Percentiles rank a stretch among this genome's conserved stretches.
These are phyloP conservation scores for Jatropha podagrica DNA, from an alignment of 441 rosid species.

Conservation along the genomic window DNA sequence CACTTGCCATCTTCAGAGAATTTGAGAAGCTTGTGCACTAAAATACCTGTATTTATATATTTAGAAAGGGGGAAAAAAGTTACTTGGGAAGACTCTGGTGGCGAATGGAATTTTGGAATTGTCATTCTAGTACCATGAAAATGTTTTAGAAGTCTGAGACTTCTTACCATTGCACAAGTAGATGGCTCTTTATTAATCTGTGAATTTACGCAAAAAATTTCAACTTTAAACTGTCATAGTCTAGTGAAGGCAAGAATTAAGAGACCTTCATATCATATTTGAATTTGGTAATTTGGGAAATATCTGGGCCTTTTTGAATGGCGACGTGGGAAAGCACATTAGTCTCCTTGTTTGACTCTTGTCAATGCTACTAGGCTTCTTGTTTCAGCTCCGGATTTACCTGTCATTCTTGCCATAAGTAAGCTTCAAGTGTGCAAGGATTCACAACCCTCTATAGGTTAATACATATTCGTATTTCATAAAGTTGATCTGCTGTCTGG, in stretches of 20 bases:
- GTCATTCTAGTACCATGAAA: not conserved
- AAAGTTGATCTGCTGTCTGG: not conserved
- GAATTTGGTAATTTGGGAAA: too few species aligned
- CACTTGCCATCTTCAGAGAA: not conserved
- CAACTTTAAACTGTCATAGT: too few species aligned
- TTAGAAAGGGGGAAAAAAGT: too few species aligned
- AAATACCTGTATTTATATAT: too few species aligned
- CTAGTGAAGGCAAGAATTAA: too few species aligned
- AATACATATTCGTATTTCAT: not conserved
- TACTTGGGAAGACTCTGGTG: not conserved
- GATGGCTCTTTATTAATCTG: not conserved
- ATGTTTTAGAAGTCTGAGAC: not conserved
- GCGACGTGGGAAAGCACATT: too few species aligned
- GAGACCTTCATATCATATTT: too few species aligned
- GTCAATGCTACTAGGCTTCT: too few species aligned
- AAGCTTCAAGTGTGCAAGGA: not conserved
- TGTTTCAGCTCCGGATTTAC: not conserved
- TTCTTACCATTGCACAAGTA: not conserved
- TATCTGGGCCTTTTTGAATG: too few species aligned
- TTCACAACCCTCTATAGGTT: not conserved
- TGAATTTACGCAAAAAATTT: not conserved
- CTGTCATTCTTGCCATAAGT: not conserved
- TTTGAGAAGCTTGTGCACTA: not conserved
- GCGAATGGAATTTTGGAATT: not conserved
- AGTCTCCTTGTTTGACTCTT: too few species aligned